A percentile compares a stretch with the other conserved stretches of the same genome.
phyloP scores from a whole-genome alignment of 352 stramenopile genomes.

The Saprolegnia parasitica region DNA sequence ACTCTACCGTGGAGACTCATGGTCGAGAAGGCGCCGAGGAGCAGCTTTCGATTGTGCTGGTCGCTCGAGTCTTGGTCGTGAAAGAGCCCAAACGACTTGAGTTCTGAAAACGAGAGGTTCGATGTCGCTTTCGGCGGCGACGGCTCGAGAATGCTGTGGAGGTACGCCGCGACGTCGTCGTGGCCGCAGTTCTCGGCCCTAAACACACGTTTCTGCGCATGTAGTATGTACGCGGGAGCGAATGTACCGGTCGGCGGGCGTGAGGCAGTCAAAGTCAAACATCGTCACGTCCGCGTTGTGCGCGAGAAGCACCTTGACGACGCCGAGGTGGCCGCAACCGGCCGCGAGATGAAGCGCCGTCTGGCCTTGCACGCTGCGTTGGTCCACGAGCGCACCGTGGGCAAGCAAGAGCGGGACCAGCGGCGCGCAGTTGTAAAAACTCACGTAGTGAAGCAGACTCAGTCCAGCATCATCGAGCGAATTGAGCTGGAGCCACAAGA shows the following conservation, averaged over 20 bases:
- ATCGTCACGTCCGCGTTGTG: constrained; percentile 55
- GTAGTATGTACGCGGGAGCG: too few species aligned
- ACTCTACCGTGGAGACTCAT: constrained; percentile 65
- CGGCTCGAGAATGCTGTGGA: constrained; percentile 33
- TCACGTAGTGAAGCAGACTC: constrained; percentile 86
- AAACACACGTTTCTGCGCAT: neutral
- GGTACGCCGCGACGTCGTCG: constrained; percentile 38
- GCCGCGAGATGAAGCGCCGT: constrained; percentile 79
- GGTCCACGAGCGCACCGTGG: constrained; percentile 79
- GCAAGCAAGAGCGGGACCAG: constrained; percentile 72
- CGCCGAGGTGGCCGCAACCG: constrained; percentile 61
- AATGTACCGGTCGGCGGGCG: constrained; percentile 48
- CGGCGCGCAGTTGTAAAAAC: constrained; percentile 84
- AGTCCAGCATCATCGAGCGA: constrained; percentile 81
- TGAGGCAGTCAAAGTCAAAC: constrained; percentile 69
- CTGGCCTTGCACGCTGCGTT: constrained; percentile 77
- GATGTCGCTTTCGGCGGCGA: constrained; percentile 6
- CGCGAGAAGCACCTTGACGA: constrained; percentile 60
- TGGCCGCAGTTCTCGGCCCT: constrained; percentile 69
- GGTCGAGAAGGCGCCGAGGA: constrained; percentile 78
- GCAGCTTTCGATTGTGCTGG: constrained; percentile 76
- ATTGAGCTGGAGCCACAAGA: constrained; percentile 41
- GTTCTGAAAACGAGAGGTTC: constrained; percentile 12
- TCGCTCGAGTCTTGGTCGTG: constrained; percentile 49
- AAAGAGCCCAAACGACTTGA: neutral